These are phyloP conservation scores for Heliamphora pulchella DNA, from an alignment of 179 eudicot species.

Conservation along the genomic window DNA sequence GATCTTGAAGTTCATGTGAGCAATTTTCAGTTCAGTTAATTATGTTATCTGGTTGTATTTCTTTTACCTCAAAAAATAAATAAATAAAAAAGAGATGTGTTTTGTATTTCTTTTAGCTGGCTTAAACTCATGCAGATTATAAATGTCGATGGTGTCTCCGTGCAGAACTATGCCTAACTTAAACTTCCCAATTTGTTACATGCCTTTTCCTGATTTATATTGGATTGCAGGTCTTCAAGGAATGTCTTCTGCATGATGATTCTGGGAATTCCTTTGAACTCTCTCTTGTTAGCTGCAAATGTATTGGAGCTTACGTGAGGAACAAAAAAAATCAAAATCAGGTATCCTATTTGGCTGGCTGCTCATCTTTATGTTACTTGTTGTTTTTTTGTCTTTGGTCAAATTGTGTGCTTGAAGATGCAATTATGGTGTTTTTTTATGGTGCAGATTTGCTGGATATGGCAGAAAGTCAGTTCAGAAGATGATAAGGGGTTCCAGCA, in stretches of 20 bases:
- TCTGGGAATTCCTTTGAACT: conserved; percentile 76
- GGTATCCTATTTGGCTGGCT: conserved; percentile 28
- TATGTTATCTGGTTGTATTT: not conserved
- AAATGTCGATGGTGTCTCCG: not conserved
- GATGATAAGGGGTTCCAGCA: conserved; percentile 80
- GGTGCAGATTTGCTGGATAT: conserved; percentile 87
- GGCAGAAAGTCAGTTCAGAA: conserved; percentile 82
- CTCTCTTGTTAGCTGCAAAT: conserved; percentile 75
- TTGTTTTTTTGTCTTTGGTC: not conserved
- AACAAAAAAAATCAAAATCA: conserved; percentile 96
- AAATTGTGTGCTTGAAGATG: conserved; percentile 1
- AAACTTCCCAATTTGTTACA: not conserved
- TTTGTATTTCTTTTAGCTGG: not conserved
- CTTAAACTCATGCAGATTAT: not conserved
- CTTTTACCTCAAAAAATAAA: not conserved
- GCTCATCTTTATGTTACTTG: not conserved
- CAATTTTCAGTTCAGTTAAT: not conserved
- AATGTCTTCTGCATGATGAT: conserved; percentile 47
- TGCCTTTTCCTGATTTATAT: conserved; percentile 9
- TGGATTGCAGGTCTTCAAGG: conserved; percentile 70
- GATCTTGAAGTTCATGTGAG: not conserved
- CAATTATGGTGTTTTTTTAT: not conserved
- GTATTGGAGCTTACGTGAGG: conserved; percentile 91
- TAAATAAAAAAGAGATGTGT: too few relatives aligned
- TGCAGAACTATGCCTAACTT: not conserved